These are phyloP conservation scores for Samsoniella hepiali DNA, from an alignment of 2,329 filamentous ascomycete genomes.

Conservation along the genomic window DNA sequence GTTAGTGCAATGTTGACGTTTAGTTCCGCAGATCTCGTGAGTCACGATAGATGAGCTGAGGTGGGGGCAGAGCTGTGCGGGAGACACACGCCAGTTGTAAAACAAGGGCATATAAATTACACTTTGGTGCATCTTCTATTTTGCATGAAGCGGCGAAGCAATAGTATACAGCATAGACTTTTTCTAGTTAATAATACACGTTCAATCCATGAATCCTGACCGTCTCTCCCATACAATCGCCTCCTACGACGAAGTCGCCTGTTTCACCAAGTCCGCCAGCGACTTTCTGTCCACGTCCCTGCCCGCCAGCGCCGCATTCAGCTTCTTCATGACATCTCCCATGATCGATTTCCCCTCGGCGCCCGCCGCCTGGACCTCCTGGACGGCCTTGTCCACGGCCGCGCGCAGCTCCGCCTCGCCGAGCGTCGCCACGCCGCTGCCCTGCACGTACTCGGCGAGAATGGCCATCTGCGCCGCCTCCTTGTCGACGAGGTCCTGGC, in stretches of 20 bases:
- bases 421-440: constrained; percentile 57
- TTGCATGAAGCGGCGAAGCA: constrained; percentile 1
- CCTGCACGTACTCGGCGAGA: constrained; percentile 61
- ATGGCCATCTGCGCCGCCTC: constrained; percentile 64
- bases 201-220: background rate
- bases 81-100: background rate
- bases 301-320: constrained; percentile 55
- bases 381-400: constrained; percentile 51
- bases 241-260: constrained; percentile 27
- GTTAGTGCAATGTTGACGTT: background rate
- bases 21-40: constrained; percentile 1
- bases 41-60: constrained; percentile 7
- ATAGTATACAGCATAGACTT: background rate
- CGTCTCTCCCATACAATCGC: constrained; percentile 15
- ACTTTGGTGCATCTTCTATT: background rate
- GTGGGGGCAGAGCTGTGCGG: constrained; percentile 1
- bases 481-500: constrained; percentile 67
- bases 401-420: constrained; percentile 55
- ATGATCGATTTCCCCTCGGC: constrained; percentile 45
- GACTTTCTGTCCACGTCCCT: constrained; percentile 62
- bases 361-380: constrained; percentile 47
- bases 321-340: constrained; percentile 61
- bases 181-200: background rate
- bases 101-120: background rate
- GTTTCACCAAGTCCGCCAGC: constrained; percentile 60